These are phyloP conservation scores for Fagopyrum tataricum DNA, from an alignment of 148 eudicot genomes.

Conservation along the genomic window DNA sequence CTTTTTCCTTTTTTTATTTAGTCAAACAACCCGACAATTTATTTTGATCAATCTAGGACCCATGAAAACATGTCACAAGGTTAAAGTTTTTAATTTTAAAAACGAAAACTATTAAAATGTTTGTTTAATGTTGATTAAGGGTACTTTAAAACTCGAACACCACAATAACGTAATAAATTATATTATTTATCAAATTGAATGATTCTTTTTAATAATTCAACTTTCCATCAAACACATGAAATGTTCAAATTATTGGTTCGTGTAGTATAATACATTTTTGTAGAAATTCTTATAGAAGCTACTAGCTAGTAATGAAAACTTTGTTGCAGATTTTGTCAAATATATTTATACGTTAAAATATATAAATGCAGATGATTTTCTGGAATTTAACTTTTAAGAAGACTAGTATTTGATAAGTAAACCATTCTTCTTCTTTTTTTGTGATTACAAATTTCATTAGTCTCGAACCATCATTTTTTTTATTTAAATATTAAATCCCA, in stretches of 20 bases:
- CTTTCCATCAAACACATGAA: constrained; percentile 3
- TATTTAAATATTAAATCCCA: too few relatives aligned
- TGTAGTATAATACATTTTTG: not conserved
- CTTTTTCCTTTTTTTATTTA: not conserved
- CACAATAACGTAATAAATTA: not conserved
- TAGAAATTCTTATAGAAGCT: not conserved
- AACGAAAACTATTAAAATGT: not conserved
- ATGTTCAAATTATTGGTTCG: not conserved
- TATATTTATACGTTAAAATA: too few relatives aligned
- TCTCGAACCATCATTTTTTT: too few relatives aligned
- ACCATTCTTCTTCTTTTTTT: too few relatives aligned
- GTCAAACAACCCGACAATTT: not conserved
- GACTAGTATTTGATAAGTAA: too few relatives aligned
- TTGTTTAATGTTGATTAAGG: constrained; percentile 2
- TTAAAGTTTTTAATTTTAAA: not conserved
- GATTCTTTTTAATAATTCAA: not conserved
- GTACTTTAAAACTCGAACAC: not conserved
- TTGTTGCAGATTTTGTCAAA: too few relatives aligned
- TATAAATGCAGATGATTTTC: too few relatives aligned
- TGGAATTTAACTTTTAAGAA: too few relatives aligned
- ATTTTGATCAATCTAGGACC: not conserved
- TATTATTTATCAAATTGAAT: not conserved
- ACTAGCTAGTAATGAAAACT: not conserved
- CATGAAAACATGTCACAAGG: not conserved
- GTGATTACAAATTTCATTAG: too few relatives aligned